phyloP scores from a whole-genome alignment of 306 rosid genomes.

The Ormosia emarginata region DNA sequence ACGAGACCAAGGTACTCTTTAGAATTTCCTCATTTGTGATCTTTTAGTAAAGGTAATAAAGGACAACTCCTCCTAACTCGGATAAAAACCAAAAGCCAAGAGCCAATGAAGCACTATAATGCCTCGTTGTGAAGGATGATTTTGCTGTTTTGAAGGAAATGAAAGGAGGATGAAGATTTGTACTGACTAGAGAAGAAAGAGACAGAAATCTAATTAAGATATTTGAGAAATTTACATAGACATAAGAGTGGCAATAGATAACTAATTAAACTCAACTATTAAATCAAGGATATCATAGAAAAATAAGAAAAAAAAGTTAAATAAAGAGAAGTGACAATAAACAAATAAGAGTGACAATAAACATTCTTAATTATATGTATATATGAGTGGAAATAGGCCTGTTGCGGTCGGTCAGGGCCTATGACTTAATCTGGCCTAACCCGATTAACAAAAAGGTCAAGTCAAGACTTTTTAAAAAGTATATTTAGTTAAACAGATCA shows the following conservation, averaged over 20 bases:
- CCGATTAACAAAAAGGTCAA: too few species aligned
- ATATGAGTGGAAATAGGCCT: too few species aligned
- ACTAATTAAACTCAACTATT: neutral
- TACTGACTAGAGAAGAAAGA: neutral
- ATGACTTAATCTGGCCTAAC: too few species aligned
- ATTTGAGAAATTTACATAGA: neutral
- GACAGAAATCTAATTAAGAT: neutral
- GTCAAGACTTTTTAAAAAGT: too few species aligned
- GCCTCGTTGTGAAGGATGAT: neutral
- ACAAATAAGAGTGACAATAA: too few species aligned
- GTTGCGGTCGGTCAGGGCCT: too few species aligned
- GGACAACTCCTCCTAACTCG: conserved; percentile 70
- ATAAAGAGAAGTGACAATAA: too few species aligned
- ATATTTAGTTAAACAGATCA: too few species aligned
- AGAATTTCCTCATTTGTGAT: conserved; percentile 51
- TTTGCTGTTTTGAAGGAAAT: neutral
- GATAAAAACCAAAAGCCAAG: conserved; percentile 68
- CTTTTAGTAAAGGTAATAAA: conserved; percentile 67
- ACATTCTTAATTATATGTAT: too few species aligned
- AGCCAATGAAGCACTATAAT: conserved; percentile 19
- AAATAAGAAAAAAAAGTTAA: neutral
- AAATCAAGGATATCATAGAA: neutral
- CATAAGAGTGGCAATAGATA: neutral
- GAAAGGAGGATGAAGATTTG: neutral
- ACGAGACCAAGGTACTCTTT: conserved; percentile 37